Evolutionary conservation across 345 rosid species (phyloP), one percentile per base, ranked within the genome.

Genomic region (Camelina laxa): DNA sequence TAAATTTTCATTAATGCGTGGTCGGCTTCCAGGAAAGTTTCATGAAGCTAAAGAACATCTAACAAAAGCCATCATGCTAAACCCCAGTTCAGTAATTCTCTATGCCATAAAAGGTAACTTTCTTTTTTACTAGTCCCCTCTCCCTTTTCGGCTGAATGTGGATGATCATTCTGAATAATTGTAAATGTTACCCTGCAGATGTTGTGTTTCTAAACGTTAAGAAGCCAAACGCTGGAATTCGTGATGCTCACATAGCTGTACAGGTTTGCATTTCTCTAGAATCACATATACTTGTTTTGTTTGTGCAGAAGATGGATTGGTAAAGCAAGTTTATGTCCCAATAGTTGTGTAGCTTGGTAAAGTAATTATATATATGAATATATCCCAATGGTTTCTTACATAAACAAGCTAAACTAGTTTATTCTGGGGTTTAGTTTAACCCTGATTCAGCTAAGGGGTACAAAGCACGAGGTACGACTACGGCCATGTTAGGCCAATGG

Each of bases 361-460:
- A 21, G 12, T 27, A 36, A 30, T 54, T 15, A n/a, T n/a, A n/a
- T n/a, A n/a, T n/a, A n/a, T n/a, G n/a, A n/a, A n/a, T 20, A 12
- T 31, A 10, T 57, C 63, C 44, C 4, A 44, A 60, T 60, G 30
- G 48, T 54, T 70, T 71, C 2, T 39, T 65, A 4, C 56, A 8
- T 77, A 36, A 3, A 44, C 17, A 7, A 59, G 59, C 67, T 65
- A 59, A 73, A 48, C 19, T 55, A 55, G 17, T 61, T 79, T 74
- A 0, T 59, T 31, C 74, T 60, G 50, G 69, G 55, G 71, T 79
- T 33, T 82, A 93, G 97, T 82, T 88, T 59, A 93, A 93, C 70
- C 90, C 92, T 36, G 90, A 93, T 80, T 89, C 90, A 17, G 98
- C 97, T 44, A 89, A 89, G 84, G 96, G 91, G 80, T 86, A 85